phyloP scores from a whole-genome alignment of 2,329 filamentous ascomycete genomes.

The Curvularia verruculosa region DNA sequence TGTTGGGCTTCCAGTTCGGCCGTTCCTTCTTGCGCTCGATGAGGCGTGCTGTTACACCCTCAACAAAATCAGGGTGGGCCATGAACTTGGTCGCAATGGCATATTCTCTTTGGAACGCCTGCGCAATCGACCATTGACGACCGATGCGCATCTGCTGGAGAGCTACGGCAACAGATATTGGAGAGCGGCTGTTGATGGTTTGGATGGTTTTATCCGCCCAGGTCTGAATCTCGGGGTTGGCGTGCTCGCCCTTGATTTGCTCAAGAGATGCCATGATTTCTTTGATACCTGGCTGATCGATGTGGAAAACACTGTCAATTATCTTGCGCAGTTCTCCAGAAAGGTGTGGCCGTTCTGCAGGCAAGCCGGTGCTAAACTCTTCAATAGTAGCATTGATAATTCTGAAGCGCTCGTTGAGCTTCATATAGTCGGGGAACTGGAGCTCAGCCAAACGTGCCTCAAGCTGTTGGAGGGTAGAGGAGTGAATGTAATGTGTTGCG shows the following conservation, averaged over 20 bases:
- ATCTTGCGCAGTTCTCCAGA: conserved; percentile 74
- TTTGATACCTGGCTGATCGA: conserved; percentile 64
- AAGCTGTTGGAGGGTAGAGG: conserved; percentile 78
- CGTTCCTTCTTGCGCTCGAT: conserved; percentile 69
- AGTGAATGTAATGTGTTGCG: conserved; percentile 96
- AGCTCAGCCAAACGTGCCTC: conserved; percentile 88
- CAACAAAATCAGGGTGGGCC: conserved; percentile 86
- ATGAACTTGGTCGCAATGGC: conserved; percentile 87
- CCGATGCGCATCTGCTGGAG: conserved; percentile 82
- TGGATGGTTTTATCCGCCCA: conserved; percentile 82
- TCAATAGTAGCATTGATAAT: conserved; percentile 88
- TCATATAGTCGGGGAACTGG: conserved; percentile 79
- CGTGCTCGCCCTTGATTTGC: conserved; percentile 48
- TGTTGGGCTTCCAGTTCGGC: conserved; percentile 78
- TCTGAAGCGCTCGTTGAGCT: conserved; percentile 65
- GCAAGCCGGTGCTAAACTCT: conserved; percentile 87
- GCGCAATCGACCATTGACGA: conserved; percentile 75
- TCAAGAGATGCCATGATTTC: conserved; percentile 74
- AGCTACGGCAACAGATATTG: conserved; percentile 84
- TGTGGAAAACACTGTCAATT: conserved; percentile 72
- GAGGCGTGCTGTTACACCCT: conserved; percentile 84
- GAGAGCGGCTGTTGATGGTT: conserved; percentile 78
- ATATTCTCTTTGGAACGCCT: conserved; percentile 87
- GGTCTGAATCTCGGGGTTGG: conserved; percentile 54
- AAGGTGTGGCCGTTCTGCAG: conserved; percentile 61